phyloP scores from a whole-genome alignment of 2,329 filamentous ascomycete genomes.

The Meredithiella fracta region DNA sequence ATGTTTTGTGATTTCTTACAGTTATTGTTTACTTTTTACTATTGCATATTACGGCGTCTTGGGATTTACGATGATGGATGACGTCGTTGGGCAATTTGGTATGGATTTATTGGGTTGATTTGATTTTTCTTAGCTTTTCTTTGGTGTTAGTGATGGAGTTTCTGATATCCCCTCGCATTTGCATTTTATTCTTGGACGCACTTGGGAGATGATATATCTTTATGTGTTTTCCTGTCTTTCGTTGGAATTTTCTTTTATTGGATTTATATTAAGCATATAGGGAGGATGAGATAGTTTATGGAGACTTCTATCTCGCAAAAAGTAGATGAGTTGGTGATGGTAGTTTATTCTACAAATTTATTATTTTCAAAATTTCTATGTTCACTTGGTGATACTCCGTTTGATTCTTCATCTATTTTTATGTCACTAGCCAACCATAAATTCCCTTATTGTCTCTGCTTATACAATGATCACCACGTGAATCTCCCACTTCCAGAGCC shows the following conservation, averaged over 20 bases:
- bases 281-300: background rate
- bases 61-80: no score
- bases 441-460: no score
- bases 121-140: background rate
- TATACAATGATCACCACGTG: no score
- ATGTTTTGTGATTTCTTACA: constrained; percentile 1
- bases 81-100: constrained; percentile 2
- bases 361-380: background rate
- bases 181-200: background rate
- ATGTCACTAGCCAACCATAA: no score
- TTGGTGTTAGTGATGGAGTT: constrained; percentile 5
- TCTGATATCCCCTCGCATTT: constrained; percentile 5
- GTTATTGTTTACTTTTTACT: constrained; percentile 4
- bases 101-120: constrained; percentile 5
- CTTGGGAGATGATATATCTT: background rate
- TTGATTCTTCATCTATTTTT: no score
- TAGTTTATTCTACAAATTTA: background rate
- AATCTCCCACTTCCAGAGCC: no score
- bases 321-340: background rate
- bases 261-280: constrained; percentile 2
- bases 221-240: background rate
- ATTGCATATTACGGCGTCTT: background rate
- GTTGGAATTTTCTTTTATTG: background rate
- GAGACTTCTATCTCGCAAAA: background rate
- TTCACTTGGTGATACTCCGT: no score